phyloP scores from a whole-genome alignment of 2,329 filamentous ascomycete species.

The Daldinia eschscholtzii region DNA sequence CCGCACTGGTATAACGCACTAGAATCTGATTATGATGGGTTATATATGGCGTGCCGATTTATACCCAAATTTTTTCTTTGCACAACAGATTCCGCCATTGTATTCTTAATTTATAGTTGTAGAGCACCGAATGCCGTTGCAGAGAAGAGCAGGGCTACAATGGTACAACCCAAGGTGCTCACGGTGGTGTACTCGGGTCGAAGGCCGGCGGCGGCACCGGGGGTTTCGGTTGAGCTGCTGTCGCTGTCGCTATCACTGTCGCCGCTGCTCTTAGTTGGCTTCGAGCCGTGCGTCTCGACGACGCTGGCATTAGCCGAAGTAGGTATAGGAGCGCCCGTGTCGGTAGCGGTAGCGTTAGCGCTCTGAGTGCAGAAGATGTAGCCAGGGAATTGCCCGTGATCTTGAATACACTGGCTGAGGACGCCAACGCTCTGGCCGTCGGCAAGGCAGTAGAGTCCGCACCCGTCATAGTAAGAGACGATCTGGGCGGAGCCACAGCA shows the following conservation, averaged over 20 bases:
- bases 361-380: slow-evolving; percentile 61
- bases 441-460: slow-evolving; percentile 65
- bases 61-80: neutral
- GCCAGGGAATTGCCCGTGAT: slow-evolving; percentile 54
- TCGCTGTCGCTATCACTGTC: slow-evolving; percentile 24
- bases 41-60: neutral
- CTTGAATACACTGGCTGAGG: slow-evolving; percentile 56
- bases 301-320: slow-evolving; percentile 52
- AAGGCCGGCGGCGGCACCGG: slow-evolving; percentile 41
- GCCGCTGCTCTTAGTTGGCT: slow-evolving; percentile 20
- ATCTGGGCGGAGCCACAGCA: slow-evolving; percentile 62
- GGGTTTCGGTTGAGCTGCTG: slow-evolving; percentile 33
- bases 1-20: neutral
- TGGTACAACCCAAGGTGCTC: slow-evolving; percentile 52
- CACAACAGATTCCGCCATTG: neutral
- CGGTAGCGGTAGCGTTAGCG: slow-evolving; percentile 56
- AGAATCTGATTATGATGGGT: neutral
- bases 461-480: slow-evolving; percentile 60
- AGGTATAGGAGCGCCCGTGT: slow-evolving; percentile 49
- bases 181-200: slow-evolving; percentile 44
- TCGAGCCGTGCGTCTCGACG: slow-evolving; percentile 44
- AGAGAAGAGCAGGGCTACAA: slow-evolving; percentile 56
- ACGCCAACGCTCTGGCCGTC: slow-evolving; percentile 54
- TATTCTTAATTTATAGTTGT: slow-evolving; percentile 42
- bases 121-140: slow-evolving; percentile 51